phyloP scores from a whole-genome alignment of 2,329 filamentous ascomycete genomes.

The Arthrinium puccinioides region DNA sequence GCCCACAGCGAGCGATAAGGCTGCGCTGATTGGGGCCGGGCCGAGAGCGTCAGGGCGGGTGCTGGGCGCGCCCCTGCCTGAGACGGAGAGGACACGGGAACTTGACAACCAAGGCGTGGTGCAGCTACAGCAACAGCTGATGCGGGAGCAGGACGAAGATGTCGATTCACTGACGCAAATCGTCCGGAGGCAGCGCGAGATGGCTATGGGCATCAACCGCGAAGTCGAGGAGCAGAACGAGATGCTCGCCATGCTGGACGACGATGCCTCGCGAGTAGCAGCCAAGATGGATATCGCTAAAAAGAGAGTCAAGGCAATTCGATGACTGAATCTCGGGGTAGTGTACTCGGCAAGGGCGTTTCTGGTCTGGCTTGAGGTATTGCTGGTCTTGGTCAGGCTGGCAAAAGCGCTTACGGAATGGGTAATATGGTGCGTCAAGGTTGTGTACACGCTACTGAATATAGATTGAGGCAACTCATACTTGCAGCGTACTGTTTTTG shows the following conservation, averaged over 20 bases:
- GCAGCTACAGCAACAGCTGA: constrained; percentile 66
- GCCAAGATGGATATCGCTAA: constrained; percentile 70
- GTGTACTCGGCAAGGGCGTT: constrained; percentile 8
- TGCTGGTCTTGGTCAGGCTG: constrained; percentile 9
- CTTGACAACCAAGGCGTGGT: constrained; percentile 69
- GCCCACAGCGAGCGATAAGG: constrained; percentile 40
- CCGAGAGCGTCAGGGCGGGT: constrained; percentile 50
- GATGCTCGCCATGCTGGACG: constrained; percentile 59
- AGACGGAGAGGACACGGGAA: constrained; percentile 71
- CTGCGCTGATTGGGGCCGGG: constrained; percentile 36
- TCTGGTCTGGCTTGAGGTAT: constrained; percentile 10
- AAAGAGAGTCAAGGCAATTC: constrained; percentile 46
- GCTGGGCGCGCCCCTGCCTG: constrained; percentile 63
- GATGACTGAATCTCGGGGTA: constrained; percentile 7
- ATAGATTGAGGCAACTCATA: not conserved
- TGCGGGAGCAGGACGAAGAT: constrained; percentile 68
- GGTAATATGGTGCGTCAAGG: constrained; percentile 12
- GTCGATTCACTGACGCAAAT: constrained; percentile 62
- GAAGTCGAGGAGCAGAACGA: constrained; percentile 67
- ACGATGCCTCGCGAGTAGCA: constrained; percentile 58
- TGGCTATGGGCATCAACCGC: constrained; percentile 68
- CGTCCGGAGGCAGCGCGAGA: constrained; percentile 66
- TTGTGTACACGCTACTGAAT: constrained; percentile 8
- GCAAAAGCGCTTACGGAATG: constrained; percentile 10
- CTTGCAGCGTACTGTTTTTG: not conserved